Conservation (phyloP, 2,329 filamentous ascomycete genomes). For the Exserohilum turcica region DNA sequence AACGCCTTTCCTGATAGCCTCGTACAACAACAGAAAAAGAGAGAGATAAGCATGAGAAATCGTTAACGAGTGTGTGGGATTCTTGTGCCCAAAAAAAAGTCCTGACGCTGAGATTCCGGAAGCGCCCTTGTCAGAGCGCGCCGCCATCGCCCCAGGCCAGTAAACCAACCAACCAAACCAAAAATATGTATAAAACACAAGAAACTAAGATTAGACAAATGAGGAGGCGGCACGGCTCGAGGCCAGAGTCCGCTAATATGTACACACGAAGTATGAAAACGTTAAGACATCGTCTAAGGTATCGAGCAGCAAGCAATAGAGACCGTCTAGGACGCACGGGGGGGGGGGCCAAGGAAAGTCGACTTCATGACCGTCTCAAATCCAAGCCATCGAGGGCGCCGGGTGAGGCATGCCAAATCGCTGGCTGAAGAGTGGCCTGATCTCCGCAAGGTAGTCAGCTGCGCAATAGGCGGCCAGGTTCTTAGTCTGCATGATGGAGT, state of each 20-base stretch:
- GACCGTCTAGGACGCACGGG: constrained; percentile 3
- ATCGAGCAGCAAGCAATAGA: constrained; percentile 13
- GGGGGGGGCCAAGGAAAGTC: neutral
- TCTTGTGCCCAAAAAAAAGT: constrained; percentile 19
- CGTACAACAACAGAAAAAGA: constrained; percentile 14
- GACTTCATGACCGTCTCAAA: constrained; percentile 23
- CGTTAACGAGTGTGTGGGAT: constrained; percentile 26
- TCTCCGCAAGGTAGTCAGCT: constrained; percentile 82
- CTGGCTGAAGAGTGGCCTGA: constrained; percentile 63
- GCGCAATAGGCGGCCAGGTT: constrained; percentile 76
- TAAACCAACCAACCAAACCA: constrained; percentile 9
- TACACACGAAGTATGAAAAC: constrained; percentile 25
- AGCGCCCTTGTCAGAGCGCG: constrained; percentile 21
- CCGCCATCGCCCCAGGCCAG: constrained; percentile 18
- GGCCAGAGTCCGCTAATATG: constrained; percentile 19
- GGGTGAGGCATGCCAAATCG: constrained; percentile 28
- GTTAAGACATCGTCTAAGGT: constrained; percentile 19
- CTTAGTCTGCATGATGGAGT: constrained; percentile 68
- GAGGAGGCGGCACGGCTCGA: constrained; percentile 14
- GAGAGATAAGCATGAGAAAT: constrained; percentile 21
- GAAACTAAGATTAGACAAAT: constrained; percentile 25
- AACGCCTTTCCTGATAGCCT: constrained; percentile 7
- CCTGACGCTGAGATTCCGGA: constrained; percentile 18
- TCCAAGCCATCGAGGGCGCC: constrained; percentile 43
- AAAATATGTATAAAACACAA: constrained; percentile 14